Percentiles rank a stretch among this genome's conserved stretches.
These are phyloP conservation scores for Aspergillus novoparasiticus DNA, from an alignment of 2,329 filamentous ascomycete genomes.

Conservation along the genomic window DNA sequence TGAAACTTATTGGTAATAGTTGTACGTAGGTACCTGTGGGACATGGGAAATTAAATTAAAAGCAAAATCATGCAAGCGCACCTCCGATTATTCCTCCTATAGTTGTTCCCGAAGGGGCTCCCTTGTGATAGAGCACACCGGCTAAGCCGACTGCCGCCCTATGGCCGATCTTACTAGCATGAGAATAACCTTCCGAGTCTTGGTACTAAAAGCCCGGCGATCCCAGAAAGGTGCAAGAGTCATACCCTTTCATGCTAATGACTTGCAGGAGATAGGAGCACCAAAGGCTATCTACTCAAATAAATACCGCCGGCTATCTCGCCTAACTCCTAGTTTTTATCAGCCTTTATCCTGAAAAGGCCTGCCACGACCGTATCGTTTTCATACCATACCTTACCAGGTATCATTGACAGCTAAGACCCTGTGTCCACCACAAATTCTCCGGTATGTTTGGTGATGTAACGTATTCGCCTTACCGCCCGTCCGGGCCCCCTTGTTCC, in stretches of 20 bases:
- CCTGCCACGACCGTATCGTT: neutral
- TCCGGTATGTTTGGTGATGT: constrained; percentile 6
- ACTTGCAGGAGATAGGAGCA: neutral
- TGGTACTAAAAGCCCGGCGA: constrained; percentile 9
- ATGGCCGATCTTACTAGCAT: constrained; percentile 5
- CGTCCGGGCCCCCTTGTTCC: neutral
- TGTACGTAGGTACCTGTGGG: constrained; percentile 1
- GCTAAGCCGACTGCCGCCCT: constrained; percentile 11
- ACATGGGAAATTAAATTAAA: constrained; percentile 8
- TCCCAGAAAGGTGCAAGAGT: neutral
- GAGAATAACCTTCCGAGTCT: constrained; percentile 4
- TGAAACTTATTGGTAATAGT: neutral
- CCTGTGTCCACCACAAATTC: neutral
- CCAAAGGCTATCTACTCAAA: neutral
- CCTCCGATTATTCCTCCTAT: neutral
- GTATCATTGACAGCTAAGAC: neutral
- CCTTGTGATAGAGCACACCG: constrained; percentile 13
- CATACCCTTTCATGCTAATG: neutral
- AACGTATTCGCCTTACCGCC: constrained; percentile 6
- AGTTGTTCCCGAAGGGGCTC: constrained; percentile 1
- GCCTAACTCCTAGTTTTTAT: neutral
- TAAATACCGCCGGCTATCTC: constrained; percentile 6
- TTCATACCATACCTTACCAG: neutral
- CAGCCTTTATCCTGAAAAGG: neutral
- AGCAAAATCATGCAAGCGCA: constrained; percentile 12